phyloP scores from a whole-genome alignment of 1,139 yeast genomes.

The Kurtzmaniella quercitrusa region DNA sequence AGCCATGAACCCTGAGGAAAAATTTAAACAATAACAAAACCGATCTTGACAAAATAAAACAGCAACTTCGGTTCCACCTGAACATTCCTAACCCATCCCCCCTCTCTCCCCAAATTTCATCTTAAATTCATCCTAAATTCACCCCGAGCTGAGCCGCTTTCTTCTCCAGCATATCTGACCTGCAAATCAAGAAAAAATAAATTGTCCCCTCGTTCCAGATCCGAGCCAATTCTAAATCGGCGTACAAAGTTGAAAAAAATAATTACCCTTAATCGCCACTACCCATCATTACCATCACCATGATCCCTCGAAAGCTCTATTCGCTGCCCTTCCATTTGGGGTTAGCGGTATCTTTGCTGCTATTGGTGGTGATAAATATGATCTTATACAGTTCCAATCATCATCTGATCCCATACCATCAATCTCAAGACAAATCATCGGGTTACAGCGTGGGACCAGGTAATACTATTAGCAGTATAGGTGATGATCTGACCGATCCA shows the following conservation, averaged over 20 bases:
- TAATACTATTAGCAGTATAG: background rate
- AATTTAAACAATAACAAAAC: too few species aligned
- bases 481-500: conserved; percentile 8
- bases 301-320: conserved; percentile 1
- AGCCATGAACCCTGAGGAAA: too few species aligned
- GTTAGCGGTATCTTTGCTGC: background rate
- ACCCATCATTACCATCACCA: background rate
- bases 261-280: too few species aligned
- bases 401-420: conserved; percentile 2
- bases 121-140: background rate
- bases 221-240: background rate
- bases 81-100: too few species aligned
- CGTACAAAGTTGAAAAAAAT: background rate
- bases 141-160: background rate
- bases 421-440: background rate
- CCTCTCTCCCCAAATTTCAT: background rate
- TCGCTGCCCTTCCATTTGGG: conserved; percentile 1
- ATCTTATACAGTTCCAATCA: conserved; percentile 1
- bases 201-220: background rate
- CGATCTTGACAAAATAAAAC: too few species aligned
- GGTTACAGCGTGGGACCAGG: conserved; percentile 5
- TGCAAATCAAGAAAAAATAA: too few species aligned
- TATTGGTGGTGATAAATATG: conserved; percentile 1
- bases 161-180: background rate
- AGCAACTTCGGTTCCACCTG: too few species aligned